phyloP scores from a whole-genome alignment of 345 rosid species.

The Nasturtium officinale region DNA sequence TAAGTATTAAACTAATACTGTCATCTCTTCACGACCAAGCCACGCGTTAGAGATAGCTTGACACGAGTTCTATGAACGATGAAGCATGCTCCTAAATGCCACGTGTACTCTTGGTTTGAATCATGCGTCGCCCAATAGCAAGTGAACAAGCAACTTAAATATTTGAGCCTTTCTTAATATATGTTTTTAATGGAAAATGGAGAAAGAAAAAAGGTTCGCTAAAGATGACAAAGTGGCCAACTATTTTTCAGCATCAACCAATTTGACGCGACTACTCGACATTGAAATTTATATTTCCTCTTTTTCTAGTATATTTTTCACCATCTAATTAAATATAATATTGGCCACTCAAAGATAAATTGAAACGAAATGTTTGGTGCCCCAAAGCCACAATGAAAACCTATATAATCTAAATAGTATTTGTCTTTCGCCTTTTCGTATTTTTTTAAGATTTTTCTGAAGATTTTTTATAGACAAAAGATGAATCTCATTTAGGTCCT shows the following conservation, averaged over 20 bases:
- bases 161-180: not conserved
- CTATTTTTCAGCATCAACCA: constrained; percentile 27
- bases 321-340: not conserved
- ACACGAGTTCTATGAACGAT: not conserved
- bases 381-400: constrained; percentile 33
- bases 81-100: constrained; percentile 3
- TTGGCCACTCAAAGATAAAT: constrained; percentile 29
- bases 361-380: constrained; percentile 26
- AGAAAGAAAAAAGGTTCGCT: not conserved
- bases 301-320: not conserved
- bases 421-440: constrained; percentile 7
- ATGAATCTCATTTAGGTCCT: not conserved
- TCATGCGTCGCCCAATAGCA: not conserved
- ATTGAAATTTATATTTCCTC: constrained; percentile 33
- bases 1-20: not conserved
- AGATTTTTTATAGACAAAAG: not conserved
- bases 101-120: not conserved
- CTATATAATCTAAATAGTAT: constrained; percentile 33
- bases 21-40: not conserved
- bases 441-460: not conserved
- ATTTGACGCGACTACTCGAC: constrained; percentile 69
- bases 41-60: not conserved
- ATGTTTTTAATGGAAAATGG: not conserved
- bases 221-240: constrained; percentile 39
- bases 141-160: not conserved